phyloP scores from a whole-genome alignment of 2,329 filamentous ascomycete species.

The Bipolaris bicolor region DNA sequence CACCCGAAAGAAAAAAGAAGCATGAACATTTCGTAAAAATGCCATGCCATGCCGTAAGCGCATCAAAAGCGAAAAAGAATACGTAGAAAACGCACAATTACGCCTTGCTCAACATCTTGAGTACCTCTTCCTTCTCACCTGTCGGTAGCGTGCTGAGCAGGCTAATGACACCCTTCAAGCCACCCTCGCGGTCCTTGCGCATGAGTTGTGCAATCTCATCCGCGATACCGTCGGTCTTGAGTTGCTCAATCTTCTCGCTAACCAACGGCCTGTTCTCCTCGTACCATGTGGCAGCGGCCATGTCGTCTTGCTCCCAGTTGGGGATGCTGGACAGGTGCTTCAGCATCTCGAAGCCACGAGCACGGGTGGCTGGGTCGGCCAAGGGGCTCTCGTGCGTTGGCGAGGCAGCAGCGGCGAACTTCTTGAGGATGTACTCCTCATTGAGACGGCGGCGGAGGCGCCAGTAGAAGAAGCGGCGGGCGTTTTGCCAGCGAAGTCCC shows the following conservation, averaged over 20 bases:
- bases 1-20: slow-evolving; percentile 1
- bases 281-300: slow-evolving; percentile 89
- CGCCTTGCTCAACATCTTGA: slow-evolving; percentile 61
- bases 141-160: slow-evolving; percentile 86
- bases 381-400: slow-evolving; percentile 48
- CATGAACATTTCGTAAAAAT: slow-evolving; percentile 11
- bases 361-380: slow-evolving; percentile 58
- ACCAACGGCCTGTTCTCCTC: slow-evolving; percentile 90
- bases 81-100: slow-evolving; percentile 26
- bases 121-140: slow-evolving; percentile 82
- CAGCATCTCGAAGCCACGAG: slow-evolving; percentile 74
- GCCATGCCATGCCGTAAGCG: slow-evolving; percentile 12
- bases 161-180: slow-evolving; percentile 84
- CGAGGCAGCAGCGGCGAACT: slow-evolving; percentile 66
- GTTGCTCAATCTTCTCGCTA: slow-evolving; percentile 79
- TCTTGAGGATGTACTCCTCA: slow-evolving; percentile 95
- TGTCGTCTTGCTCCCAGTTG: slow-evolving; percentile 79
- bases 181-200: slow-evolving; percentile 69
- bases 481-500: slow-evolving; percentile 82
- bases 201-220: slow-evolving; percentile 73
- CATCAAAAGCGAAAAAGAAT: slow-evolving; percentile 12
- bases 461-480: slow-evolving; percentile 99
- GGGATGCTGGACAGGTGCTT: slow-evolving; percentile 81
- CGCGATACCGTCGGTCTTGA: slow-evolving; percentile 77
- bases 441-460: slow-evolving; percentile 94